phyloP scores from a whole-genome alignment of 2,329 filamentous ascomycete genomes.

The Chrysoporthe deuterocubensis region DNA sequence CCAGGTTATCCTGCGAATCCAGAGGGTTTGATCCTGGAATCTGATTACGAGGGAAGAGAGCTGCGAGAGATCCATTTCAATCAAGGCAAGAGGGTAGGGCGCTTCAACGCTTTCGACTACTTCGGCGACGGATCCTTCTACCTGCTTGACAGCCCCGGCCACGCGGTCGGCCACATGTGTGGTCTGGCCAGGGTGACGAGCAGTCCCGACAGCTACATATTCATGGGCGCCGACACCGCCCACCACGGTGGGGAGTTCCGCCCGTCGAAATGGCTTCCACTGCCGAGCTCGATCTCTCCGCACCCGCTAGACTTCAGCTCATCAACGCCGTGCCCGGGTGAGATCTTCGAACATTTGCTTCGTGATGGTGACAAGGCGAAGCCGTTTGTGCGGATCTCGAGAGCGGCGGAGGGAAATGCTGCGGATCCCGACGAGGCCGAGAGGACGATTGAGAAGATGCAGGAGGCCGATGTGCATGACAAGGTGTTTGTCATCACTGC shows the following conservation, averaged over 20 bases:
- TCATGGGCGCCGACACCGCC: conserved; percentile 48
- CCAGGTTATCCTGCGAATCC: conserved; percentile 32
- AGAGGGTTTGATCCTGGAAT: conserved; percentile 32
- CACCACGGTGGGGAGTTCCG: conserved; percentile 46
- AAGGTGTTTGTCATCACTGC: conserved; percentile 51
- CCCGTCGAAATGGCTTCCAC: conserved; percentile 39
- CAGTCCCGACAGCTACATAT: conserved; percentile 41
- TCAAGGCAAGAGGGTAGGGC: conserved; percentile 30
- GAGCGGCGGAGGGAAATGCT: conserved; percentile 25
- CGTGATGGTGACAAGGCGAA: conserved; percentile 34
- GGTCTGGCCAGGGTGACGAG: conserved; percentile 44
- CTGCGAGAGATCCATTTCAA: conserved; percentile 35
- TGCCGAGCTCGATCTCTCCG: conserved; percentile 40
- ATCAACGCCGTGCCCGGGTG: conserved; percentile 44
- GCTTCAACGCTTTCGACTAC: conserved; percentile 26
- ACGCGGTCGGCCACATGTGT: conserved; percentile 30
- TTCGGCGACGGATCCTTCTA: conserved; percentile 27
- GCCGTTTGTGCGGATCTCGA: conserved; percentile 38
- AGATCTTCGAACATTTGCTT: conserved; percentile 45
- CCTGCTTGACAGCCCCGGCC: conserved; percentile 27
- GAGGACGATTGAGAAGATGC: conserved; percentile 48
- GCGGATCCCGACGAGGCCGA: conserved; percentile 39
- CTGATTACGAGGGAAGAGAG: conserved; percentile 33
- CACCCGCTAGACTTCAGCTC: conserved; percentile 39
- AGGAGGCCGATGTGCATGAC: conserved; percentile 49